These are phyloP conservation scores for Ganoderma sinense DNA, from an alignment of 1,284 basidiomycete genomes.

Conservation along the genomic window DNA sequence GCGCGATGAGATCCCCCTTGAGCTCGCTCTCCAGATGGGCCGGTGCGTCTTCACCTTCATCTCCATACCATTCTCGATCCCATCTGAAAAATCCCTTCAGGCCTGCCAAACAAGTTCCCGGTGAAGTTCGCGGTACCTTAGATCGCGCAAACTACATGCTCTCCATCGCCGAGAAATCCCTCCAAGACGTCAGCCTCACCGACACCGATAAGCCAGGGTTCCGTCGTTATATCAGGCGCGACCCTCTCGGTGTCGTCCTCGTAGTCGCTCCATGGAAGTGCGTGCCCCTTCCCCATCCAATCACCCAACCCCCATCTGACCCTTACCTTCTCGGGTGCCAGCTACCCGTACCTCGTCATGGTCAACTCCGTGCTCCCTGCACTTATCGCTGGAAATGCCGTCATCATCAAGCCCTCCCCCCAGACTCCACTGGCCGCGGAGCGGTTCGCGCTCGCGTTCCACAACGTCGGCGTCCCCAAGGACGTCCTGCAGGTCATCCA, in stretches of 20 bases:
- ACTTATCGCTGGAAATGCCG: conserved; percentile 87
- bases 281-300: conserved; percentile 35
- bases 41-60: conserved; percentile 50
- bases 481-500: conserved; percentile 86
- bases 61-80: not conserved
- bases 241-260: conserved; percentile 88
- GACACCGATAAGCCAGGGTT: conserved; percentile 87
- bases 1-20: conserved; percentile 74
- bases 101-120: conserved; percentile 78
- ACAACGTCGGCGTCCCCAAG: conserved; percentile 78
- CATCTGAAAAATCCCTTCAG: conserved; percentile 46
- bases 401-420: conserved; percentile 93
- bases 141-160: conserved; percentile 88
- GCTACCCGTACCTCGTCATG: conserved; percentile 89
- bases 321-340: conserved; percentile 40
- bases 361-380: conserved; percentile 93
- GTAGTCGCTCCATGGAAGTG: conserved; percentile 93
- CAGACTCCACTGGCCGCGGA: conserved; percentile 93
- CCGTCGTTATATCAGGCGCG: conserved; percentile 82
- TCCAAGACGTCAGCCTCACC: conserved; percentile 79
- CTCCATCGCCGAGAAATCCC: conserved; percentile 79
- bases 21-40: conserved; percentile 85
- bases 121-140: conserved; percentile 85
- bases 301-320: conserved; percentile 8
- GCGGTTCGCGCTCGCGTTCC: conserved; percentile 75